Evolutionary conservation across 2,329 filamentous ascomycete species (phyloP), one percentile per base, ranked within the genome.

Genomic region (Coniochaeta sp.): DNA sequence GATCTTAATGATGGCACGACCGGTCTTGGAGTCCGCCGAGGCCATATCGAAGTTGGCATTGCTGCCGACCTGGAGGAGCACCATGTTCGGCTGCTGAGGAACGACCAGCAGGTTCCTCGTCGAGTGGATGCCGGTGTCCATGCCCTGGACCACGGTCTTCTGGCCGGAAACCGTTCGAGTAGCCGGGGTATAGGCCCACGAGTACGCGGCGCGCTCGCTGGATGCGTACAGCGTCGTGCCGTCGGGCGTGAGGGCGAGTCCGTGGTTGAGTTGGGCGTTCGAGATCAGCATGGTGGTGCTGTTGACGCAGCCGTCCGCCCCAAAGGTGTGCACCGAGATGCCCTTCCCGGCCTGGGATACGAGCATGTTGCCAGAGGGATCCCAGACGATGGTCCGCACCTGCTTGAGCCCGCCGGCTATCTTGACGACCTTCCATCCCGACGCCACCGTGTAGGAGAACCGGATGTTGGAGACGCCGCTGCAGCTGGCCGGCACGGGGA

Each of bases 181-280:
- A 6, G 63, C 62, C 5, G 75, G 63, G 60, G 83, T 71, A 58
- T 85, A 86, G 32, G 67, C 64, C 76, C 79, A 84, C 9, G 73
- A 67, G 60, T 72, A 83, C 10, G 76, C 75, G 6, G 64, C 60
- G 12, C 61, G 62, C 57, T 65, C 61, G 38, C 64, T 64, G 48
- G 63, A 65, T 26, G 66, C 67, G 47, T 67, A 67, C 22, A 70
- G 49, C 6, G 63, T 67, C 55, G 51, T 63, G 47, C 67, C 64
- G 47, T 67, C 66, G 4, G 66, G 65, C 0, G 63, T 65, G 46
- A 71, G 57, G 46, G 61, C 60, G 24, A 69, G 61, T 7, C 67
- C 66, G 54, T 70, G 68, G 57, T 68, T 71, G 16, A 70, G 62
- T 28, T 59, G 55, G 9, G 58, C 53, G 45, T 62, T 63, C 53